Percentiles rank a stretch among this genome's conserved stretches.
phyloP scores from a whole-genome alignment of 2,329 filamentous ascomycete genomes.

The Tolypocladium ovalisporum region DNA sequence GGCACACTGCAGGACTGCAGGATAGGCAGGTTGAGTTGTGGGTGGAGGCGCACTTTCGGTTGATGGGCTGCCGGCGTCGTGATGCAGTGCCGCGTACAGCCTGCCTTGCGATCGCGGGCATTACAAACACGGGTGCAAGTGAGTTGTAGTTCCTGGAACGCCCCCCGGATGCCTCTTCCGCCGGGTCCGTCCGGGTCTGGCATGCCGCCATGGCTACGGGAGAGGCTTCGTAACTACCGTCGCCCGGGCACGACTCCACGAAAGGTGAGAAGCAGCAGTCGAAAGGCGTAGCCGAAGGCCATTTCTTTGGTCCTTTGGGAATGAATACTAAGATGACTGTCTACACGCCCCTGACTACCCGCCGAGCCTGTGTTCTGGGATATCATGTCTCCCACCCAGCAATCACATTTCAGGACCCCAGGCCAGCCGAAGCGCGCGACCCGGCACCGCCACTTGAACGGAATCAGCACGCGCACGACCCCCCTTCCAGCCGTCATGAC shows the following conservation, averaged over 20 bases:
- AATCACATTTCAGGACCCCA: not conserved
- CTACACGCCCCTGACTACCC: too few species aligned
- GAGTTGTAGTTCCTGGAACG: not conserved
- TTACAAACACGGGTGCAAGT: not conserved
- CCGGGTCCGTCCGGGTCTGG: not conserved
- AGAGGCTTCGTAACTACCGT: not conserved
- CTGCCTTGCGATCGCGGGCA: not conserved
- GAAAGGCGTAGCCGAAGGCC: not conserved
- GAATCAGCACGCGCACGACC: not conserved
- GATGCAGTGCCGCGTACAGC: not conserved
- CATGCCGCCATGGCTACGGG: not conserved
- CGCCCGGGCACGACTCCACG: not conserved
- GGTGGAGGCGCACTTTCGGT: not conserved
- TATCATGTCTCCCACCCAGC: not conserved
- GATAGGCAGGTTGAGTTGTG: not conserved
- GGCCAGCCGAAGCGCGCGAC: not conserved
- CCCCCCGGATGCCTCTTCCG: not conserved
- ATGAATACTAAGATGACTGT: not conserved
- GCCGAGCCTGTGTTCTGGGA: not conserved
- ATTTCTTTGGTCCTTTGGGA: not conserved
- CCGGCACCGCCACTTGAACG: not conserved
- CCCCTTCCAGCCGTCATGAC: not conserved
- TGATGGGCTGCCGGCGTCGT: not conserved
- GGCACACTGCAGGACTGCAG: not conserved
- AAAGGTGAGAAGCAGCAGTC: not conserved